Percentiles rank a stretch among this genome's conserved stretches.
These are phyloP conservation scores for Pseudocercospora macadamiae DNA, from an alignment of 2,329 filamentous ascomycete species.

Conservation along the genomic window DNA sequence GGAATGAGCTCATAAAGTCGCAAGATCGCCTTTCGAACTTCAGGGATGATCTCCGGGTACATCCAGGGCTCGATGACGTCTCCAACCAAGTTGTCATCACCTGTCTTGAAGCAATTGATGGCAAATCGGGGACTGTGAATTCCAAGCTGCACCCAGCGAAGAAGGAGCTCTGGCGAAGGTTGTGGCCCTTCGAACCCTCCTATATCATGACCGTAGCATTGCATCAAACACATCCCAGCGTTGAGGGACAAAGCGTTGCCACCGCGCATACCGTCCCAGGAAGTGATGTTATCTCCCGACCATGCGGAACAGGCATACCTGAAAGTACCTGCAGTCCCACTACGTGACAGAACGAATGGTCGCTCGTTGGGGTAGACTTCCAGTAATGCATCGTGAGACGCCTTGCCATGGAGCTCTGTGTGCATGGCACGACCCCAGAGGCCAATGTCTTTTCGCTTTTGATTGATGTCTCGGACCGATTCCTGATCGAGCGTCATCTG, in stretches of 20 bases:
- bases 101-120: conserved; percentile 79
- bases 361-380: conserved; percentile 61
- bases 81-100: conserved; percentile 66
- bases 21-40: conserved; percentile 68
- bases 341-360: conserved; percentile 71
- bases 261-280: conserved; percentile 73
- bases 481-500: conserved; percentile 58
- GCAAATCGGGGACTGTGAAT: conserved; percentile 71
- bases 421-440: conserved; percentile 71
- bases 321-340: conserved; percentile 71
- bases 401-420: conserved; percentile 71
- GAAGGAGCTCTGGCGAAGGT: conserved; percentile 69
- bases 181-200: conserved; percentile 76
- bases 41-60: conserved; percentile 67
- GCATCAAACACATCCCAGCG: conserved; percentile 68
- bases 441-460: conserved; percentile 57
- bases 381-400: conserved; percentile 68
- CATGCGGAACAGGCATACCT: conserved; percentile 71
- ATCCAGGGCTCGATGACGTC: conserved; percentile 80
- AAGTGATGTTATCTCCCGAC: conserved; percentile 75
- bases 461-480: conserved; percentile 37
- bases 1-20: conserved; percentile 72
- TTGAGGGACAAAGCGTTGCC: conserved; percentile 70
- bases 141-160: conserved; percentile 74
- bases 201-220: conserved; percentile 69